Evolutionary conservation across 345 rosid species (phyloP).

Genomic region (Heritiera littoralis): DNA sequence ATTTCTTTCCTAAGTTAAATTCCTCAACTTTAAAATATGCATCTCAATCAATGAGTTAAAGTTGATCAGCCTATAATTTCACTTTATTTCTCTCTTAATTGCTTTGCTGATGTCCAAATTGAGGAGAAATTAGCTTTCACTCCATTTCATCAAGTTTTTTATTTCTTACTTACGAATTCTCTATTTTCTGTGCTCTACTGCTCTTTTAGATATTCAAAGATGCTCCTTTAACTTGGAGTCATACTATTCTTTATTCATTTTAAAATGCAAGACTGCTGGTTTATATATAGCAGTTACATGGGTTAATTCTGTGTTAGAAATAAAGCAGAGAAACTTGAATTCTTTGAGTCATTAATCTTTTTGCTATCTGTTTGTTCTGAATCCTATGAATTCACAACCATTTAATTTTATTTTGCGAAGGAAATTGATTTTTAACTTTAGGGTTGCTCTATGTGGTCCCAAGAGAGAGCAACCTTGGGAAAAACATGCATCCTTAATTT

Average conservation of each 20-base stretch:
- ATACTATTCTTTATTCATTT: no score
- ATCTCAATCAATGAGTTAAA: neutral
- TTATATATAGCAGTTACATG: neutral
- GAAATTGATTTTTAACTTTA: neutral
- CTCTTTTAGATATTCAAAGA: neutral
- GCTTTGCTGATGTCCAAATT: neutral
- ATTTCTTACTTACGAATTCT: neutral
- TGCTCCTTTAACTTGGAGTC: neutral
- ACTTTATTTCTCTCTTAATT: neutral
- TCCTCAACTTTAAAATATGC: neutral
- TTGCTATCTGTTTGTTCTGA: neutral
- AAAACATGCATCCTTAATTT: neutral
- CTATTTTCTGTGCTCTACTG: neutral
- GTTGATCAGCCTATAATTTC: neutral
- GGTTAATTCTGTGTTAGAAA: neutral
- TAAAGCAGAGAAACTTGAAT: neutral
- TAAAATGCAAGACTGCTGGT: neutral
- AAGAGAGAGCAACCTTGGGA: neutral
- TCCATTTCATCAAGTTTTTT: neutral
- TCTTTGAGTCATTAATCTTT: neutral
- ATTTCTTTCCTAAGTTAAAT: neutral
- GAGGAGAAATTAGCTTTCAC: neutral
- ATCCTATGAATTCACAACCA: neutral
- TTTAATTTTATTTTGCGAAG: neutral
- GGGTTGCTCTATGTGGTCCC: neutral